phyloP scores from a whole-genome alignment of 176 grass and related monocot genomes.

The Oryza nivara region DNA sequence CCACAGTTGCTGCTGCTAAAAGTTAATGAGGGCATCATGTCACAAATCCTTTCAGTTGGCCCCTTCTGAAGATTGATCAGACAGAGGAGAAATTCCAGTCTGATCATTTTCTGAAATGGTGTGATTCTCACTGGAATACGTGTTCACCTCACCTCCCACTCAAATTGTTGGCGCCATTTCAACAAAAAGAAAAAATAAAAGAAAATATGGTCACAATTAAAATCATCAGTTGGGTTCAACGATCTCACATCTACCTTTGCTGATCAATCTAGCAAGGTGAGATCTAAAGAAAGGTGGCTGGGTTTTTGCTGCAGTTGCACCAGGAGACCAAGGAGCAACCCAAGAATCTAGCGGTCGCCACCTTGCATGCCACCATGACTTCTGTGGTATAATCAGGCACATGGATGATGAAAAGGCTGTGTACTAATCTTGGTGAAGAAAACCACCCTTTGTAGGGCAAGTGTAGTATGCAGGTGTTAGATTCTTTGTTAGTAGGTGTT shows the following conservation, averaged over 20 bases:
- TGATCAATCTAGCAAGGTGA: not conserved
- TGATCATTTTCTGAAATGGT: slow-evolving; percentile 14
- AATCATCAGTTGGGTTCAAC: not conserved
- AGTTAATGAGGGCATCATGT: not conserved
- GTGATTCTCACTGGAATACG: slow-evolving; percentile 21
- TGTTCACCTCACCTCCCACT: slow-evolving; percentile 34
- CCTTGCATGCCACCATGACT: slow-evolving; percentile 11
- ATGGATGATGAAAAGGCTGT: slow-evolving; percentile 2
- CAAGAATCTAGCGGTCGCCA: slow-evolving; percentile 39
- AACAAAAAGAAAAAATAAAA: not conserved
- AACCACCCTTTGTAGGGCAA: not conserved
- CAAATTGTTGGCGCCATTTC: not conserved
- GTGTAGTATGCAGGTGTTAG: not conserved
- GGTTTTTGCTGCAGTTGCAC: slow-evolving; percentile 13
- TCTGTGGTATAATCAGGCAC: slow-evolving; percentile 1
- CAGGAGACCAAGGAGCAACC: slow-evolving; percentile 45
- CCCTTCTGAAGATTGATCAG: not conserved
- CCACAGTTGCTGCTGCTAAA: slow-evolving; percentile 18
- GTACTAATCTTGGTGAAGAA: not conserved
- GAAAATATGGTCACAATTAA: not conserved
- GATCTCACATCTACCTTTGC: slow-evolving; percentile 15
- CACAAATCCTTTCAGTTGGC: not conserved
- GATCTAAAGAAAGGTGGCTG: slow-evolving; percentile 36
- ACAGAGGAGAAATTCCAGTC: not conserved
- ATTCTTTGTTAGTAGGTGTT: slow-evolving; percentile 9